phyloP scores from a whole-genome alignment of 345 rosid species.

The Theobroma cacao region DNA sequence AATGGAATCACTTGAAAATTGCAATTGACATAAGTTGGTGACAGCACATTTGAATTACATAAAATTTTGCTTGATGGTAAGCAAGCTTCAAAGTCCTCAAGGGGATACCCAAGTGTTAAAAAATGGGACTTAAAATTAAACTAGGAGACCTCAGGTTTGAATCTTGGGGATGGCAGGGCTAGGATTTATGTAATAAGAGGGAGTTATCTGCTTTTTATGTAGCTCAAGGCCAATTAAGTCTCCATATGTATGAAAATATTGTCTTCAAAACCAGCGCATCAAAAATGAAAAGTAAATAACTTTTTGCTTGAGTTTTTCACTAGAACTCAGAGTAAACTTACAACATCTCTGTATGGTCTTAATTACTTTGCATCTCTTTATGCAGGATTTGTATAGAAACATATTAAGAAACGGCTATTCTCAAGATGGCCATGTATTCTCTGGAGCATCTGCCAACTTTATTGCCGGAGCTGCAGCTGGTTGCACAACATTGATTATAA shows the following conservation, averaged over 20 bases:
- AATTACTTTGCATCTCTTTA: background rate
- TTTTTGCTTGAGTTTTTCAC: background rate
- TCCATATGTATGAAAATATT: background rate
- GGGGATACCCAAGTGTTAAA: background rate
- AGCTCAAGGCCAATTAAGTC: background rate
- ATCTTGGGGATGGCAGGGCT: background rate
- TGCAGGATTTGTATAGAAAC: slow-evolving; percentile 80
- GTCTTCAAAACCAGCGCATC: background rate
- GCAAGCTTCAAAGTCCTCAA: background rate
- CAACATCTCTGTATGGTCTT: background rate
- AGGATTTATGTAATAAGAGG: background rate
- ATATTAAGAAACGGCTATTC: slow-evolving; percentile 55
- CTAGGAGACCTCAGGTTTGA: background rate
- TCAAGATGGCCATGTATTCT: slow-evolving; percentile 42
- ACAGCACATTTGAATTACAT: background rate
- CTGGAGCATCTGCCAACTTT: slow-evolving; percentile 83
- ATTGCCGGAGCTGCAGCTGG: slow-evolving; percentile 92
- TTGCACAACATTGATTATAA: slow-evolving; percentile 44
- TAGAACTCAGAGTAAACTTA: background rate
- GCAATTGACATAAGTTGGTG: background rate
- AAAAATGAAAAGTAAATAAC: background rate
- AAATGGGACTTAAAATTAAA: no score
- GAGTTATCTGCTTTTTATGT: background rate
- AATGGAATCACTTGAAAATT: background rate
- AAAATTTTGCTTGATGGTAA: background rate